Conservation (phyloP, 768 basidiomycete species). For the Botryobasidium botryosum region DNA sequence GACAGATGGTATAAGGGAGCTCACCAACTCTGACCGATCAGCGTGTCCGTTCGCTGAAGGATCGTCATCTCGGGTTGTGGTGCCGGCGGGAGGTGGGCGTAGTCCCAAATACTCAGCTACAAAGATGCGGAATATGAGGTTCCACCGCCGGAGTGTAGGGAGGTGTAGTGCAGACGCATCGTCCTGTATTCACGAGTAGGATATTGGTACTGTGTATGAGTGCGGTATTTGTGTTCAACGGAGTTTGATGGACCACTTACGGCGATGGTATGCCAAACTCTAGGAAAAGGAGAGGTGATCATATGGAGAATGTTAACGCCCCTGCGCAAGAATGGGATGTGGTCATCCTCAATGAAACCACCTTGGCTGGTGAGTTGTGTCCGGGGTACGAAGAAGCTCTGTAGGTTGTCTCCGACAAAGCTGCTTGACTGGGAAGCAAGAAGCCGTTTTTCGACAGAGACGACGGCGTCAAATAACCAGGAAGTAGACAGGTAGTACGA, state of each 20-base stretch:
- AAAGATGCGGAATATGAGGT: slow-evolving; percentile 72
- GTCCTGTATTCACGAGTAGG: no score
- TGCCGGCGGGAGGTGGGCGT: not conserved
- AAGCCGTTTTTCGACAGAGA: slow-evolving; percentile 52
- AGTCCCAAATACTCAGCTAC: slow-evolving; percentile 73
- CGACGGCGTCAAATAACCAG: slow-evolving; percentile 78
- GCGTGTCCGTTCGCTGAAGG: no score
- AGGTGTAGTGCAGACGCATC: slow-evolving; percentile 74
- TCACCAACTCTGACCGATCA: no score
- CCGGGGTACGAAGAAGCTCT: slow-evolving; percentile 52
- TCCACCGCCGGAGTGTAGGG: slow-evolving; percentile 79
- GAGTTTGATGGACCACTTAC: no score
- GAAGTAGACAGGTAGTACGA: slow-evolving; percentile 79
- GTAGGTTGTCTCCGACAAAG: slow-evolving; percentile 8
- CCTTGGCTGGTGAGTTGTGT: slow-evolving; percentile 22
- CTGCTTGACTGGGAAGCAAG: slow-evolving; percentile 22
- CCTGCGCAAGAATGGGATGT: slow-evolving; percentile 66
- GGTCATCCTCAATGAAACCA: slow-evolving; percentile 78
- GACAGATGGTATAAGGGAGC: no score
- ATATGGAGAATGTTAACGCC: slow-evolving; percentile 85
- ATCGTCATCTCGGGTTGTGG: not conserved
- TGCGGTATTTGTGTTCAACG: no score
- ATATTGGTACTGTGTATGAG: no score
- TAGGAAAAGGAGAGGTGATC: slow-evolving; percentile 78
- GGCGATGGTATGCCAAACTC: slow-evolving; percentile 67